These are phyloP conservation scores for Vanrija humicola DNA, from an alignment of 1,284 basidiomycete species.

Conservation along the genomic window DNA sequence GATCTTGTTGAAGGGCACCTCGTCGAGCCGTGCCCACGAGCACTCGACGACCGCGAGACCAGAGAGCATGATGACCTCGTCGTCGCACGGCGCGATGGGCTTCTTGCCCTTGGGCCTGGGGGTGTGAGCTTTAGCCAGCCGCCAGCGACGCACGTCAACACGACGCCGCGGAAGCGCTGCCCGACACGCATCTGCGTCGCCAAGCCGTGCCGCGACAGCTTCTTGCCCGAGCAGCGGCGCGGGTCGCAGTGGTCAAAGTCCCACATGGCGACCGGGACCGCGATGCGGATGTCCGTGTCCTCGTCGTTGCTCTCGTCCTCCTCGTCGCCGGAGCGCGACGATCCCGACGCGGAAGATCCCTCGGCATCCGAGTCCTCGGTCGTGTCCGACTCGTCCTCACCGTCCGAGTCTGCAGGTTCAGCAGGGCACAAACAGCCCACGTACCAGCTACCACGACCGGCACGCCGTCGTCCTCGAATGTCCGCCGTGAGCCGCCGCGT, in stretches of 20 bases:
- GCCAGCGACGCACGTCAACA: constrained; percentile 69
- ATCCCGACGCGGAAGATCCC: background rate
- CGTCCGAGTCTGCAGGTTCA: background rate
- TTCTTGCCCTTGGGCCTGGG: constrained; percentile 77
- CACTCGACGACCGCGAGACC: constrained; percentile 96
- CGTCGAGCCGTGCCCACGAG: constrained; percentile 91
- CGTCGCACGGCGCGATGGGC: constrained; percentile 77
- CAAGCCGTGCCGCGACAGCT: constrained; percentile 77
- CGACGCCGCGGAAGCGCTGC: constrained; percentile 81
- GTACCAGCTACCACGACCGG: constrained; percentile 7
- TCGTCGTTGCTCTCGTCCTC: constrained; percentile 44
- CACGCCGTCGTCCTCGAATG: constrained; percentile 2
- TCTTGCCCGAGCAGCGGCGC: constrained; percentile 89
- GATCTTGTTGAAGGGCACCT: constrained; percentile 91
- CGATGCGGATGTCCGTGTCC: constrained; percentile 49
- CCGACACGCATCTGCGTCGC: constrained; percentile 82
- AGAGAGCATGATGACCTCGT: constrained; percentile 66
- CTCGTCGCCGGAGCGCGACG: constrained; percentile 35
- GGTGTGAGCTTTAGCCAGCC: background rate
- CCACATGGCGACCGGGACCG: constrained; percentile 83
- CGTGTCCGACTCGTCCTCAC: constrained; percentile 9
- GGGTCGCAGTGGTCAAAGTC: constrained; percentile 98
- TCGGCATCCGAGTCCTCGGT: constrained; percentile 1
- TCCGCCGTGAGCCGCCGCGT: background rate
- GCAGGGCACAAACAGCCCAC: background rate